Evolutionary conservation across 441 rosid genomes (phyloP).

Genomic region (Erodium texanum): DNA sequence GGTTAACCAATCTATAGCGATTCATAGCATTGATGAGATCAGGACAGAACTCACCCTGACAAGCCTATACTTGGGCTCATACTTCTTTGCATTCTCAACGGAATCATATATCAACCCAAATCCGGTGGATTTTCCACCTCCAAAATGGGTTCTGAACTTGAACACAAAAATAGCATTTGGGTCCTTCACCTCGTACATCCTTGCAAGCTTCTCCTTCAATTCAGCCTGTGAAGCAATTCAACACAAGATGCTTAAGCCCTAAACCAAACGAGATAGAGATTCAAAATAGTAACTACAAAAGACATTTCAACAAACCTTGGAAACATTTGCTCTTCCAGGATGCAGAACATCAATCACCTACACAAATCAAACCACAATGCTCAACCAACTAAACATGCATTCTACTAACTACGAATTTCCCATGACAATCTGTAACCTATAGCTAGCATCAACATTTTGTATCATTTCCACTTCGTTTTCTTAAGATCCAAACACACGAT

Average conservation of each 20-base stretch:
- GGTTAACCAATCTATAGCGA: too few relatives aligned
- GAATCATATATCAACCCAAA: not conserved
- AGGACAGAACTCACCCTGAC: not conserved
- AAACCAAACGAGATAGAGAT: not conserved
- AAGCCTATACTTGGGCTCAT: not conserved
- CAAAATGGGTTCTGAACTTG: not conserved
- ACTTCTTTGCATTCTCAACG: not conserved
- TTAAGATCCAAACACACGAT: not conserved
- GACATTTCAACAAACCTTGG: not conserved
- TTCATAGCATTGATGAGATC: too few relatives aligned
- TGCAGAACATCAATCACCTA: constrained; percentile 6
- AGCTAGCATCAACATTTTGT: not conserved
- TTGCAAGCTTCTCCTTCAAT: not conserved
- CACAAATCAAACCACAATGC: not conserved
- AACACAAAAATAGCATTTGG: not conserved
- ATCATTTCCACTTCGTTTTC: not conserved
- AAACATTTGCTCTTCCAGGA: constrained; percentile 7
- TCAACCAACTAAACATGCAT: not conserved
- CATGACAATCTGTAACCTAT: too few relatives aligned
- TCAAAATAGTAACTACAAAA: not conserved
- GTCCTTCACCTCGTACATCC: not conserved
- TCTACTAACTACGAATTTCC: too few relatives aligned
- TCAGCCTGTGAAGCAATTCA: not conserved
- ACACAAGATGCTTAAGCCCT: not conserved
- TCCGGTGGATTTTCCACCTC: not conserved